A percentile compares a stretch with the other conserved stretches of the same genome.
These are phyloP conservation scores for Papiliotrema nemorosa DNA, from an alignment of 1,284 basidiomycete genomes.

Conservation along the genomic window DNA sequence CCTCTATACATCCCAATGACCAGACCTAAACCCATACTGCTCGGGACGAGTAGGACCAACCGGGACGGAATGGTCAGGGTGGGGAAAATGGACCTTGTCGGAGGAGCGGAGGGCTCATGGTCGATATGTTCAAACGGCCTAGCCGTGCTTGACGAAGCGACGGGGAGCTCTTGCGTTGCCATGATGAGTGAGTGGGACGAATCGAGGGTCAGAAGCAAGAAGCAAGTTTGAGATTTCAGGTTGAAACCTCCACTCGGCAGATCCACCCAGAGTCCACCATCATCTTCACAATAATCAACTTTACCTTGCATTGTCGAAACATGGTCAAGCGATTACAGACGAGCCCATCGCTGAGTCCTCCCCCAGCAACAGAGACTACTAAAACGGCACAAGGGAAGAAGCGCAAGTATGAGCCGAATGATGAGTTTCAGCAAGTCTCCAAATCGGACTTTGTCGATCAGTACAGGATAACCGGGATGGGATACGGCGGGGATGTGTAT, in stretches of 20 bases:
- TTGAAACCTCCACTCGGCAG: neutral
- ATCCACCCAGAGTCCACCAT: neutral
- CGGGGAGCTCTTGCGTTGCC: no score
- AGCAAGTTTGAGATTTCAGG: no score
- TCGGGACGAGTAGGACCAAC: slow-evolving; percentile 37
- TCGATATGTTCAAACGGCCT: no score
- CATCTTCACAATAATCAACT: neutral
- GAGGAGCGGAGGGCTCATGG: no score
- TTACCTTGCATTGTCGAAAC: neutral
- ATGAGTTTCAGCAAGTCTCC: slow-evolving; percentile 37
- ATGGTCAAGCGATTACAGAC: neutral
- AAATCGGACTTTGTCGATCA: slow-evolving; percentile 20
- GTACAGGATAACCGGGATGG: slow-evolving; percentile 28
- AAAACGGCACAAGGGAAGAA: neutral
- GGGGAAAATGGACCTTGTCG: no score
- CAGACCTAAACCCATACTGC: slow-evolving; percentile 36
- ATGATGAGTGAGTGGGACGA: no score
- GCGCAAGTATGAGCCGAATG: slow-evolving; percentile 7
- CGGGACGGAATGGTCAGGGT: slow-evolving; percentile 19
- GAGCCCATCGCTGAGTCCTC: neutral
- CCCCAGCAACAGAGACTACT: neutral
- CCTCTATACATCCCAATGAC: slow-evolving; percentile 43
- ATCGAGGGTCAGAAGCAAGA: no score
- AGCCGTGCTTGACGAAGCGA: no score
- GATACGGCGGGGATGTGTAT: slow-evolving; percentile 45